Evolutionary conservation across 768 basidiomycete genomes (phyloP).

Genomic region (Dentipellis sp.): DNA sequence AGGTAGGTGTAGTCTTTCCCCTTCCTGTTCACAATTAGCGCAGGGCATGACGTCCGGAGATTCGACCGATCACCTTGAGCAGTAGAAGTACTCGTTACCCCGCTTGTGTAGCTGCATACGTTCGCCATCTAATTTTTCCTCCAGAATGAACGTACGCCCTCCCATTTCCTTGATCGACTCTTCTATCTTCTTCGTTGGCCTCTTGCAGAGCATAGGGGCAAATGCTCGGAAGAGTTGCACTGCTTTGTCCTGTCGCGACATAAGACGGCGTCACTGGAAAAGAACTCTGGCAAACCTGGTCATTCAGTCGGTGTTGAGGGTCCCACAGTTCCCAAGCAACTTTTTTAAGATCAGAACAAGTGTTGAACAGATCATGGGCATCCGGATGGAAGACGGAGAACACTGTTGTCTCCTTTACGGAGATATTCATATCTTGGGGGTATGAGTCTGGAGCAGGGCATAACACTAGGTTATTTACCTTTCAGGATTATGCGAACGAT

Average conservation of each 20-base stretch:
- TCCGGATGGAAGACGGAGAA: slow-evolving; percentile 90
- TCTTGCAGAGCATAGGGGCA: slow-evolving; percentile 91
- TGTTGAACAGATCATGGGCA: slow-evolving; percentile 90
- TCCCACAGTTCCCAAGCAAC: slow-evolving; percentile 87
- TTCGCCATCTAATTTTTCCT: slow-evolving; percentile 97
- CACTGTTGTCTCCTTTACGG: slow-evolving; percentile 90
- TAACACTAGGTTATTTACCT: slow-evolving; percentile 35
- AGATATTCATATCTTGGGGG: slow-evolving; percentile 74
- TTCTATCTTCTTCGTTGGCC: slow-evolving; percentile 72
- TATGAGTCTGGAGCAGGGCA: not conserved
- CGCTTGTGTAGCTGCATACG: slow-evolving; percentile 92
- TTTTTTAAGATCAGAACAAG: slow-evolving; percentile 92
- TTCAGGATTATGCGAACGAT: slow-evolving; percentile 93
- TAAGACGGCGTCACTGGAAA: not conserved
- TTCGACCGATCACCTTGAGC: slow-evolving; percentile 55
- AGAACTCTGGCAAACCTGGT: slow-evolving; percentile 31
- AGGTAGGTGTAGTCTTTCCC: slow-evolving; percentile 87
- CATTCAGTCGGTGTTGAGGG: slow-evolving; percentile 53
- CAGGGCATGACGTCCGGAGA: not conserved
- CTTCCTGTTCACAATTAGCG: slow-evolving; percentile 42
- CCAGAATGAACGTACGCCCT: slow-evolving; percentile 73
- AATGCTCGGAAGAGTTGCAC: slow-evolving; percentile 82
- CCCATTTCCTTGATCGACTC: slow-evolving; percentile 83
- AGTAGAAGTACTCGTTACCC: slow-evolving; percentile 87
- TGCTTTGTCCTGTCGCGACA: slow-evolving; percentile 56